Base-by-base conservation (phyloP, 179 eudicot species). In the Silene vulgaris region DNA sequence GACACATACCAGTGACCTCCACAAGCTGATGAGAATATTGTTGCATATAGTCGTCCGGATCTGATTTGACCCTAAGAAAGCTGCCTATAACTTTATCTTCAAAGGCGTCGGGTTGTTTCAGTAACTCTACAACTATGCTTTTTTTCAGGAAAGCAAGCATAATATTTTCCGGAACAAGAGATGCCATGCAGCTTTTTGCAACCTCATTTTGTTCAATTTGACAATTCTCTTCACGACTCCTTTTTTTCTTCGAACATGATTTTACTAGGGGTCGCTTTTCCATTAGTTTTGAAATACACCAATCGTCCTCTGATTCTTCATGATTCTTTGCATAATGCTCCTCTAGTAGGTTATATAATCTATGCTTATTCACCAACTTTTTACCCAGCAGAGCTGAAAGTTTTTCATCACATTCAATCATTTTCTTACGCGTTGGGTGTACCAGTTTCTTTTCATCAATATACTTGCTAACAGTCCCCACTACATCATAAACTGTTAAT, bases 31-130 rank as follows among this genome's bases (percentile, higher is more conserved):
- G 78, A 75, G 73, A 54, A 61, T 67, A 12, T 17, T 45, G 64
- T 60, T 75, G 84, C 79, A 65, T 75, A 26, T 71, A 78, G 54
- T 82, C 81, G 43, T 78, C 32, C 69, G 84, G 84, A 68, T 82
- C 84, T 78, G 84, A 78, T 66, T 75, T 52, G 28, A 82, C 84
- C 60, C 84, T 78, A 9, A 82, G 65, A 60, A 82, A 78, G 74
- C 84, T 78, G 63, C 81, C 81, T 30, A 65, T 65, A 59, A 82
- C 65, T 72, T 78, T 82, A 7, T 37, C 20, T 56, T 75, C 76
- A 45, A 82, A 70, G 50, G 63, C 65, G 3, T 78, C 81, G 28
- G 26, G 26, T 23, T 23, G 26, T 23, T 23, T 0, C 26, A 23
- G 61, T 19, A 82, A 65, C 52, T 75, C 79, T 66, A 43, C 77